These are phyloP conservation scores for Plantago major DNA, from an alignment of 257 asterid species.

Conservation along the genomic window DNA sequence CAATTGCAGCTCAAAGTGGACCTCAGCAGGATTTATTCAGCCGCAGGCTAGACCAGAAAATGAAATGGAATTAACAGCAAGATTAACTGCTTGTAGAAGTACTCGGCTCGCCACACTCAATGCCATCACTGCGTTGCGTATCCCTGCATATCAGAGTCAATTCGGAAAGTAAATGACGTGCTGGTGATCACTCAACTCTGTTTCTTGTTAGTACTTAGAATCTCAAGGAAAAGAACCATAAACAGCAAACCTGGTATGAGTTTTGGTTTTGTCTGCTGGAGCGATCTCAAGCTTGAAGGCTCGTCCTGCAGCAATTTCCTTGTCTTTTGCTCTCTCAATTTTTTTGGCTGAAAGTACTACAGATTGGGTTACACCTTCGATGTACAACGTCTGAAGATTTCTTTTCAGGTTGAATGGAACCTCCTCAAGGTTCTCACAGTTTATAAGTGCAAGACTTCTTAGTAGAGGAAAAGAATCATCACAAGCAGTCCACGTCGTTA, in stretches of 20 bases:
- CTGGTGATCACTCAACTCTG: too few species aligned
- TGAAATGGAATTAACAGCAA: not conserved
- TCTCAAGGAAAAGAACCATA: too few species aligned
- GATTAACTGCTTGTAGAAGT: not conserved
- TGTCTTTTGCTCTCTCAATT: not conserved
- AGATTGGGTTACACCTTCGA: conserved; percentile 11
- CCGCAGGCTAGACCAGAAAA: not conserved
- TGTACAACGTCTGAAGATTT: conserved; percentile 27
- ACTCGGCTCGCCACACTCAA: too few species aligned
- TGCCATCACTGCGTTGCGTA: too few species aligned
- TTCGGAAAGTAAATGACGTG: too few species aligned
- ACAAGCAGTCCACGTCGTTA: conserved; percentile 30
- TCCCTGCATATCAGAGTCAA: too few species aligned
- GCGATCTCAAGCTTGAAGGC: not conserved
- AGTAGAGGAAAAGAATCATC: conserved; percentile 25
- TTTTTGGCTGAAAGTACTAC: conserved; percentile 14
- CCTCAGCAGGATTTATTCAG: not conserved
- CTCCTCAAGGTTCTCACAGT: conserved; percentile 19
- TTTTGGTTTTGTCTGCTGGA: not conserved
- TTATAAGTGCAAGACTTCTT: conserved; percentile 22
- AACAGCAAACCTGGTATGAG: not conserved
- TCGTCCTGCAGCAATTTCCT: not conserved
- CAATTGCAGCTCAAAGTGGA: not conserved
- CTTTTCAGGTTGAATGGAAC: conserved; percentile 25
- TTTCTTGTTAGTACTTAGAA: too few species aligned